phyloP scores from a whole-genome alignment of 1,139 yeast genomes.

The Candida tropicalis region DNA sequence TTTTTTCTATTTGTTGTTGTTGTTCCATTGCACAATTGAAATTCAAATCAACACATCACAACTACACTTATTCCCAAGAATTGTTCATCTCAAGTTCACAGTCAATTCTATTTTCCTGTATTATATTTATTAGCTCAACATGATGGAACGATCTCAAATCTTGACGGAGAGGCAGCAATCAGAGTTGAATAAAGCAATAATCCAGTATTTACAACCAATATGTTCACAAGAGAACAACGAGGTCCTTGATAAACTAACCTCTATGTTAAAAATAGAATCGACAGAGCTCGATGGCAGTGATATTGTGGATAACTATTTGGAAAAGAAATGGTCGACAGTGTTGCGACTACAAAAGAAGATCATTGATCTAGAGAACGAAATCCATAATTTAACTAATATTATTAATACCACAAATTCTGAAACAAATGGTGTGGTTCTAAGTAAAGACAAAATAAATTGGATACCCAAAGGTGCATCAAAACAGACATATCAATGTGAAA shows the following conservation, averaged over 20 bases:
- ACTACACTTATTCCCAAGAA: neutral
- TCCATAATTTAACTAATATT: slow-evolving; percentile 41
- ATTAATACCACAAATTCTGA: slow-evolving; percentile 9
- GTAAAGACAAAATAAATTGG: slow-evolving; percentile 60
- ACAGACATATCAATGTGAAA: slow-evolving; percentile 52
- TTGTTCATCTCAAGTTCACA: neutral
- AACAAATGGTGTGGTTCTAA: slow-evolving; percentile 10
- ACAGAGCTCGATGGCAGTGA: slow-evolving; percentile 9
- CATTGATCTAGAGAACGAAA: slow-evolving; percentile 55
- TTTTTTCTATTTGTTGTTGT: neutral
- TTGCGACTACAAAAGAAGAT: slow-evolving; percentile 76
- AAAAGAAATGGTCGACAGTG: slow-evolving; percentile 90
- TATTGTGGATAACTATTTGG: slow-evolving; percentile 56
- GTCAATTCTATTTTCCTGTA: neutral
- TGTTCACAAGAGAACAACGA: slow-evolving; percentile 15
- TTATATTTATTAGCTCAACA: neutral
- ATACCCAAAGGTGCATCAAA: slow-evolving; percentile 57
- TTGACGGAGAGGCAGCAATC: slow-evolving; percentile 52
- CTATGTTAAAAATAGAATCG: slow-evolving; percentile 14
- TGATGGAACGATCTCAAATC: slow-evolving; percentile 22
- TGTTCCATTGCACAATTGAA: neutral
- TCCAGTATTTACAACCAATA: slow-evolving; percentile 53
- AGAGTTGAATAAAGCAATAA: slow-evolving; percentile 58
- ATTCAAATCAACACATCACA: slow-evolving; percentile 1
- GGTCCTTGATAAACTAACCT: slow-evolving; percentile 16